Conservation (phyloP, 2,329 filamentous ascomycete genomes). For the Neonectria coccinea region DNA sequence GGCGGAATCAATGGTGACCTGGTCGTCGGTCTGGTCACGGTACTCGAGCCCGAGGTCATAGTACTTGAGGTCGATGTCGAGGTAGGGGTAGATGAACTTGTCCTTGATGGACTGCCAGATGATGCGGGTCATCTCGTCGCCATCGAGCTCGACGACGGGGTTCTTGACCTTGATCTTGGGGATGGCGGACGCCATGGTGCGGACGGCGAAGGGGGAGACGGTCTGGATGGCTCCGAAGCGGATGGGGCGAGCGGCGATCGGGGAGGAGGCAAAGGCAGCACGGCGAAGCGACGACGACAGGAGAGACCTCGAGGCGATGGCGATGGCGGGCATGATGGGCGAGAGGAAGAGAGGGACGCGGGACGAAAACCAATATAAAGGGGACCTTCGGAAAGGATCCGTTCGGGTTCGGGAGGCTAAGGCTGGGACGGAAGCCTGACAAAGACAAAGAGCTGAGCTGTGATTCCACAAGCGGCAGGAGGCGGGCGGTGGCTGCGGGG, state of each 20-base stretch:
- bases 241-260: conserved; percentile 47
- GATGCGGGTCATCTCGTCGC: conserved; percentile 96
- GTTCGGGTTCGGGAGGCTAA: conserved; percentile 26
- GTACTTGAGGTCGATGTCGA: conserved; percentile 98
- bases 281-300: conserved; percentile 48
- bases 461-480: conserved; percentile 14
- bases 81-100: conserved; percentile 96
- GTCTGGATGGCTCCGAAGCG: conserved; percentile 54
- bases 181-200: conserved; percentile 65
- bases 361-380: conserved; percentile 45
- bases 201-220: conserved; percentile 72
- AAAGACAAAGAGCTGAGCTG: conserved; percentile 18
- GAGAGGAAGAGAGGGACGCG: conserved; percentile 35
- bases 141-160: conserved; percentile 96
- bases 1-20: conserved; percentile 94
- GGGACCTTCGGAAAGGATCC: conserved; percentile 33
- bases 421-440: conserved; percentile 18
- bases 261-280: conserved; percentile 41
- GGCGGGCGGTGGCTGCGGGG: conserved; percentile 14
- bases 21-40: conserved; percentile 94
- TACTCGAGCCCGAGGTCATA: conserved; percentile 94
- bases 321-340: conserved; percentile 47
- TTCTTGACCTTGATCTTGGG: conserved; percentile 99
- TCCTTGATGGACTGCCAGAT: conserved; percentile 99
- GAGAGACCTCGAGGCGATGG: conserved; percentile 48